These are phyloP conservation scores for Ephemerocybe angulata DNA, from an alignment of 768 basidiomycete genomes.

Conservation along the genomic window DNA sequence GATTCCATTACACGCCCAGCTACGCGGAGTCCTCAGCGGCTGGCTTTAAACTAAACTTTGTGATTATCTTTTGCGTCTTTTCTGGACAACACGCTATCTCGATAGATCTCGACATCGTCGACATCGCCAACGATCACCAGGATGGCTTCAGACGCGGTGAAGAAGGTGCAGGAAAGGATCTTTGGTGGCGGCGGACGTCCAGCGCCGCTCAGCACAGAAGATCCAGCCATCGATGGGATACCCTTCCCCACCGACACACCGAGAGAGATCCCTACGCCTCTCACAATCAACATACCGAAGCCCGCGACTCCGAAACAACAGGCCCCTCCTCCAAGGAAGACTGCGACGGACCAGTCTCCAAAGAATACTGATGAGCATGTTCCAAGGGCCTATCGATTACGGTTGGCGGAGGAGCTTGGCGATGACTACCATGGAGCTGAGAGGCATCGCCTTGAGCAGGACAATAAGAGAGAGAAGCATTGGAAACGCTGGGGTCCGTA, in stretches of 20 bases:
- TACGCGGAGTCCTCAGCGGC: too few relatives aligned
- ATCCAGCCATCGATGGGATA: conserved; percentile 5
- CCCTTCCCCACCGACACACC: conserved; percentile 8
- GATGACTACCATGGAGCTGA: conserved; percentile 77
- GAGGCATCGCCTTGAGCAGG: conserved; percentile 80
- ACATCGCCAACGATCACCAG: neutral
- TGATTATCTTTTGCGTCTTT: neutral
- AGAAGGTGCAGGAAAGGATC: conserved; percentile 70
- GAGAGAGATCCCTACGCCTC: conserved; percentile 26
- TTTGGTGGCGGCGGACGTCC: conserved; percentile 34
- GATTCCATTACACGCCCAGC: too few relatives aligned
- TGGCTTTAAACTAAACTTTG: neutral
- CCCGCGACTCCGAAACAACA: conserved; percentile 34
- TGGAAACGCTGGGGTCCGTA: conserved; percentile 99
- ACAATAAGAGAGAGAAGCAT: conserved; percentile 73
- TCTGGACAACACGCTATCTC: too few relatives aligned
- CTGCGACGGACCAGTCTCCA: conserved; percentile 34
- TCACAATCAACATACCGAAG: conserved; percentile 73
- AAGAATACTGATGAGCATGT: conserved; percentile 17
- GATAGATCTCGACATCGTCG: neutral
- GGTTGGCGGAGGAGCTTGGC: conserved; percentile 62
- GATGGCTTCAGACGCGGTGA: conserved; percentile 44
- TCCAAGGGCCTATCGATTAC: conserved; percentile 51
- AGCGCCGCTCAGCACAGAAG: conserved; percentile 12
- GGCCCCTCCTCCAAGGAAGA: conserved; percentile 46